These are phyloP conservation scores for Candida xiaguanensis DNA, from an alignment of 805 yeast species.

Conservation along the genomic window DNA sequence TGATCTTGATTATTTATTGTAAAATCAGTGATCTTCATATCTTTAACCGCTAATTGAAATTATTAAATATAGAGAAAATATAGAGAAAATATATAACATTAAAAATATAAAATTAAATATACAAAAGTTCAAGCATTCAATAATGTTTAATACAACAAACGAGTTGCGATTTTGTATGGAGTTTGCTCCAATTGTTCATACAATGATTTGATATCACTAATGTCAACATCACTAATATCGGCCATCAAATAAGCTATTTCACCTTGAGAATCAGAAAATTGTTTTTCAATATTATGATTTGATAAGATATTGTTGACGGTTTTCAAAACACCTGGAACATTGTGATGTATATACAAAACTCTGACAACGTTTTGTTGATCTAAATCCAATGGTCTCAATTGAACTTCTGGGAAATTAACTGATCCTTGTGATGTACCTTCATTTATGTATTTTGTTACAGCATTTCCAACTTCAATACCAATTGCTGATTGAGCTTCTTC, in stretches of 20 bases:
- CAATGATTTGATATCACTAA: conserved; percentile 76
- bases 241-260: conserved; percentile 98
- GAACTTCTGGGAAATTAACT: conserved; percentile 98
- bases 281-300: conserved; percentile 94
- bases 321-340: conserved; percentile 97
- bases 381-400: conserved; percentile 80
- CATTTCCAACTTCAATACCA: conserved; percentile 89
- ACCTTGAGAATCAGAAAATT: conserved; percentile 95
- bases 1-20: background rate
- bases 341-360: conserved; percentile 93
- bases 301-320: conserved; percentile 95
- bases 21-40: background rate
- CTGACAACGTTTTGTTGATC: conserved; percentile 88
- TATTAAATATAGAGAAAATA: background rate
- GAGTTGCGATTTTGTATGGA: conserved; percentile 84
- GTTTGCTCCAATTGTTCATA: conserved; percentile 85
- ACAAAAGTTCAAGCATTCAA: background rate
- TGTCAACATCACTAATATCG: conserved; percentile 83
- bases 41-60: background rate
- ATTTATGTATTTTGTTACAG: conserved; percentile 86
- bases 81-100: background rate
- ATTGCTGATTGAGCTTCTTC: conserved; percentile 98
- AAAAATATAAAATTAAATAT: background rate
- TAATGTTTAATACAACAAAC: conserved; percentile 66
- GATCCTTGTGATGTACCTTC: conserved; percentile 95